A percentile compares a stretch with the other conserved stretches of the same genome.
Conservation (phyloP, 768 basidiomycete species). For the Trametes punicea region DNA sequence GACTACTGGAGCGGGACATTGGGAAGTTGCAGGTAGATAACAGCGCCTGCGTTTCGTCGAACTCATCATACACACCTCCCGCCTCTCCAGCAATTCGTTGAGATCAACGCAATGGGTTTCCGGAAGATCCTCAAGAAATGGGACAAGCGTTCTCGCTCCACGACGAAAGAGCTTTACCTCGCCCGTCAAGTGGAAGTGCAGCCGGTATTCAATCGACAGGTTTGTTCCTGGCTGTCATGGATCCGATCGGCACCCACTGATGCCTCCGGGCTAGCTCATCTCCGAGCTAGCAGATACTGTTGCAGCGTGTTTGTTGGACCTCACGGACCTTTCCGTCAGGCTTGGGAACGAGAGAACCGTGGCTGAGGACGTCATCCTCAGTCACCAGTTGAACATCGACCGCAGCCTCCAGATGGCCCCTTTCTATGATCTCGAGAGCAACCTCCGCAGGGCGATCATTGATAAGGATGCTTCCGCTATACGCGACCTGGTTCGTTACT, state of each 20-base stretch:
- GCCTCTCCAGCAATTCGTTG: slow-evolving; percentile 79
- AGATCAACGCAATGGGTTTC: slow-evolving; percentile 95
- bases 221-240: slow-evolving; percentile 31
- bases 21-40: slow-evolving; percentile 83
- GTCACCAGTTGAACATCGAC: slow-evolving; percentile 67
- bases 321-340: slow-evolving; percentile 71
- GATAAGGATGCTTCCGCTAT: slow-evolving; percentile 58
- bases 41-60: slow-evolving; percentile 12
- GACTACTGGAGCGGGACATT: slow-evolving; percentile 89
- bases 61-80: slow-evolving; percentile 13
- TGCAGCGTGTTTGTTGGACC: slow-evolving; percentile 74
- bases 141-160: slow-evolving; percentile 93
- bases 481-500: slow-evolving; percentile 65
- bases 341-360: slow-evolving; percentile 76
- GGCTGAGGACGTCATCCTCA: slow-evolving; percentile 66
- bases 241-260: not conserved
- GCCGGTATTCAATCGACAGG: slow-evolving; percentile 95
- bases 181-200: slow-evolving; percentile 98
- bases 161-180: slow-evolving; percentile 95
- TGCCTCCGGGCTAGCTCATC: slow-evolving; percentile 61
- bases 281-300: slow-evolving; percentile 93
- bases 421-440: slow-evolving; percentile 85
- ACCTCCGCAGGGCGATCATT: slow-evolving; percentile 74
- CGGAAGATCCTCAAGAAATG: slow-evolving; percentile 98
- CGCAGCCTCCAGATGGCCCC: slow-evolving; percentile 60